Base-by-base conservation (phyloP, 2,329 filamentous ascomycete genomes). In the Colletotrichum sublineola region DNA sequence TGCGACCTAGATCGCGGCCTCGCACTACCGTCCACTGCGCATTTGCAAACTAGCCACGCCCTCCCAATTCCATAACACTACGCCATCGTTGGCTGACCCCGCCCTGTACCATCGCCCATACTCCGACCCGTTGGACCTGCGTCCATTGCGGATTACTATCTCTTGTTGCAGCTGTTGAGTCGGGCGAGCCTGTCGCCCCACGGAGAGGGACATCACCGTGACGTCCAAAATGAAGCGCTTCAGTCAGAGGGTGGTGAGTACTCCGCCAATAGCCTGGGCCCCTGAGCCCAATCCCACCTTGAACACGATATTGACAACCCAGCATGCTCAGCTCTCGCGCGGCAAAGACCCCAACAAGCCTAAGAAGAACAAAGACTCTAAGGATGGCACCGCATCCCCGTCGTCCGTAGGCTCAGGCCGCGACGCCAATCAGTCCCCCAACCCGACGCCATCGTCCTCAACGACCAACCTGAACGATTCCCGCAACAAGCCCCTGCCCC, bases 171-270 rank as follows among this genome's bases (percentile, higher is more conserved):
- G 72, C 65, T 65, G 48, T 50, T 40, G 61, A 73, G 69, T 63
- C 60, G 69, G 71, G 69, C 69, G 69, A 65, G 63, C 44, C 50
- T 63, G 68, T 68, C 69, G 62, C 74, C 70, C 64, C 63, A 71
- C 70, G 60, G 67, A 62, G 60, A 73, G 61, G 57, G 46, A 76
- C 63, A 61, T 63, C 57, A 63, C 68, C 74, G 70, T 73, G 71
- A 78, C 78, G 76, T 84, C 83, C 84, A 93, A 89, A 85, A 98
- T 98, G 96, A 98, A 97, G 88, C 93, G 94, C 83, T 97, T 98
- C 85, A 93, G 95, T 86, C 94, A 97, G 88, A 94, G 94, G 93
- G 95, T 98, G 88, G 95, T 97, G 91, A 89, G 94, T 91, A 56
- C 50, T 56, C 52, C 64, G 55, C 71, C 14, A 53, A 63, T 58